A percentile compares a stretch with the other conserved stretches of the same genome.
Evolutionary conservation across 495 filamentous ascomycete genomes (phyloP).

Genomic region (Aspergillus hancockii): DNA sequence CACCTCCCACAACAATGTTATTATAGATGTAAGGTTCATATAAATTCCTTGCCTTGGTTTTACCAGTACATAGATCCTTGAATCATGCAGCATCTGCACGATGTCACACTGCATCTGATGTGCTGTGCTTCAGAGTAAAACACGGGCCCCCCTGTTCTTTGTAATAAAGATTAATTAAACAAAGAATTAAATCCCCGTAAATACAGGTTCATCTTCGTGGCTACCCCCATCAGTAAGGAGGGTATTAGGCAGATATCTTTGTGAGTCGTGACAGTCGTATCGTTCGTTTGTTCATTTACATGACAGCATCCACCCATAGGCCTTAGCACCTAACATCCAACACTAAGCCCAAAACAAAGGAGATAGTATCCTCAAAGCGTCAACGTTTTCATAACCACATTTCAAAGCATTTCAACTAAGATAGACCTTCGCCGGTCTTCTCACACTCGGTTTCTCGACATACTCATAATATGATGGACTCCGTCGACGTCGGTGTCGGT

Average conservation of each 20-base stretch:
- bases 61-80: background rate
- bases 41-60: background rate
- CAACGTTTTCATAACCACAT: background rate
- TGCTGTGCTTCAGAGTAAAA: background rate
- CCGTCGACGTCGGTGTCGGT: slow-evolving; percentile 22
- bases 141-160: background rate
- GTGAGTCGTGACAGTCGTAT: background rate
- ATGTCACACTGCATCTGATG: background rate
- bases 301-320: background rate
- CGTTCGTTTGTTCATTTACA: background rate
- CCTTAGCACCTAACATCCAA: background rate
- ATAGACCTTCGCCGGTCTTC: slow-evolving; percentile 41
- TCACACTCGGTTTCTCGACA: slow-evolving; percentile 39
- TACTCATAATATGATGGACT: slow-evolving; percentile 33
- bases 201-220: background rate
- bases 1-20: background rate
- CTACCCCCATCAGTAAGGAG: background rate
- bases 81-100: background rate
- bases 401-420: slow-evolving; percentile 14
- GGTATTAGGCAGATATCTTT: background rate
- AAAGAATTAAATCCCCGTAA: too few relatives aligned
- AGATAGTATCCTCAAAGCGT: background rate
- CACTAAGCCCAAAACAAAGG: background rate
- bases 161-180: too few relatives aligned
- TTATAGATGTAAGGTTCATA: background rate